Evolutionary conservation across 257 asterid species (phyloP).

Genomic region (Solanum neorickii): DNA sequence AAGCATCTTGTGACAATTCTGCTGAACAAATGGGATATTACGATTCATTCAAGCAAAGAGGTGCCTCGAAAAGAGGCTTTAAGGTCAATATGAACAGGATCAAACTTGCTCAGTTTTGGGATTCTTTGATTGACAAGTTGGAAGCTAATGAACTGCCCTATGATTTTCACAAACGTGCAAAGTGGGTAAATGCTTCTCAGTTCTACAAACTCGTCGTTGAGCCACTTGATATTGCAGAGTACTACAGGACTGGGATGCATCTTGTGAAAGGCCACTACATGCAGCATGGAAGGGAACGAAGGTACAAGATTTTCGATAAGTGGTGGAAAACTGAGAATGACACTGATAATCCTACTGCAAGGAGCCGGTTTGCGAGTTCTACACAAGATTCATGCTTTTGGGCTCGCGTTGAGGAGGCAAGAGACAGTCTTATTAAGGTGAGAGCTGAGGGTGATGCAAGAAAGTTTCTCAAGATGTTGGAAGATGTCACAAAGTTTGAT

Average conservation of each 20-base stretch:
- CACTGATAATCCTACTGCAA: constrained; percentile 7
- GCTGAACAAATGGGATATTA: constrained; percentile 74
- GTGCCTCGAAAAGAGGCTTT: constrained; percentile 38
- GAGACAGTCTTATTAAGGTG: constrained; percentile 27
- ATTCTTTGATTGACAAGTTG: constrained; percentile 42
- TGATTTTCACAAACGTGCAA: constrained; percentile 57
- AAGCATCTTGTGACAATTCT: constrained; percentile 51
- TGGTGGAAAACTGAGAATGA: constrained; percentile 61
- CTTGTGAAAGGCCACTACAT: constrained; percentile 60
- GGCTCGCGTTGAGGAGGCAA: constrained; percentile 83
- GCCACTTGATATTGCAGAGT: constrained; percentile 86
- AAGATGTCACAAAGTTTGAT: constrained; percentile 43
- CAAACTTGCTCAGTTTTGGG: constrained; percentile 59
- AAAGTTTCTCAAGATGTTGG: constrained; percentile 12
- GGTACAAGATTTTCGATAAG: constrained; percentile 65
- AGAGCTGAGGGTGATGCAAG: constrained; percentile 39
- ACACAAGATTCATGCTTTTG: constrained; percentile 91
- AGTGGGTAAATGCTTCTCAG: constrained; percentile 64
- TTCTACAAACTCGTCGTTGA: constrained; percentile 72
- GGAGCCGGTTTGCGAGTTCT: constrained; percentile 58
- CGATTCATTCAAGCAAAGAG: constrained; percentile 61
- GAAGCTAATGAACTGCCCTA: constrained; percentile 63
- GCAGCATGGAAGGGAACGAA: constrained; percentile 58
- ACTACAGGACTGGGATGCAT: constrained; percentile 53
- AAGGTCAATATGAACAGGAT: constrained; percentile 46